Percentiles rank a stretch among this genome's conserved stretches.
Conservation (phyloP, 2,329 filamentous ascomycete species). For the Calycina marina region DNA sequence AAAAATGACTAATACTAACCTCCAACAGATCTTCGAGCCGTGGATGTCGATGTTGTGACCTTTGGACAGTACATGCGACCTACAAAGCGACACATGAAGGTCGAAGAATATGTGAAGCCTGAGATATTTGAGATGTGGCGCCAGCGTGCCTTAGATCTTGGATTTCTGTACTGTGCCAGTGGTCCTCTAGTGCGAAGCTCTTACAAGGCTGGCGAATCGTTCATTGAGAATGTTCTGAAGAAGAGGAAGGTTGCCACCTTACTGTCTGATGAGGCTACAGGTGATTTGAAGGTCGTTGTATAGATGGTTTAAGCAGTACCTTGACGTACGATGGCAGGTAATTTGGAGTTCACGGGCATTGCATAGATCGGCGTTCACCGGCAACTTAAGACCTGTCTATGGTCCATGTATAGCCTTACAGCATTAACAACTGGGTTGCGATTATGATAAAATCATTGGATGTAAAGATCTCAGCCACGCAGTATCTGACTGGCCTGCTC, state of each 20-base stretch:
- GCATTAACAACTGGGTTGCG: no score
- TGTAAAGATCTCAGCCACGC: no score
- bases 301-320: constrained; percentile 5
- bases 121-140: constrained; percentile 87
- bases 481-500: no score
- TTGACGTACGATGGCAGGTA: no score
- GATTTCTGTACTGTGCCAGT: constrained; percentile 91
- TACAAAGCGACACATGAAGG: constrained; percentile 94
- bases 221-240: constrained; percentile 88
- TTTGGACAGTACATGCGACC: constrained; percentile 99
- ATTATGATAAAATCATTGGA: no score
- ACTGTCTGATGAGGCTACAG: constrained; percentile 15
- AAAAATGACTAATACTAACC: constrained; percentile 6
- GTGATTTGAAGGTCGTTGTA: constrained; percentile 19
- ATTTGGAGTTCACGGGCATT: no score
- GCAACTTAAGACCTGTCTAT: no score
- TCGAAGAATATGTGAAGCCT: constrained; percentile 87
- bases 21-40: constrained; percentile 54
- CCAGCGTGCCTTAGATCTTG: constrained; percentile 79
- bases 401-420: no score
- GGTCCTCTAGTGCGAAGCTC: constrained; percentile 86
- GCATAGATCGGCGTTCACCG: no score
- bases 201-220: constrained; percentile 96
- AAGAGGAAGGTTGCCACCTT: constrained; percentile 19
- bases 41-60: constrained; percentile 83